Percentiles rank a stretch among this genome's conserved stretches.
Evolutionary conservation across 768 basidiomycete genomes (phyloP).

Genomic region (Ramaria rubella): DNA sequence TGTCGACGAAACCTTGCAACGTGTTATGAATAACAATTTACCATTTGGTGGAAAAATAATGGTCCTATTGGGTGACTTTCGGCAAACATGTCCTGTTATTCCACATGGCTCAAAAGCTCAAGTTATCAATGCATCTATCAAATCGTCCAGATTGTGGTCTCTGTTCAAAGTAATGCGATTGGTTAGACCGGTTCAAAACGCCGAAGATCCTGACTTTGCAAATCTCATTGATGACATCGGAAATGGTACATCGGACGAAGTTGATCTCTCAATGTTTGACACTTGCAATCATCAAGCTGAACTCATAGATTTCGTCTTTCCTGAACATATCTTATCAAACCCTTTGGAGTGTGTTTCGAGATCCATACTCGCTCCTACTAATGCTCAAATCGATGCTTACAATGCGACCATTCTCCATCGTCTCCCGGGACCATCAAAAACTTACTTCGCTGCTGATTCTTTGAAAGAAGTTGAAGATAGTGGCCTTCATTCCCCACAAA

Average conservation of each 20-base stretch:
- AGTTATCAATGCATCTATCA: conserved; percentile 32
- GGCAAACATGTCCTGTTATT: conserved; percentile 36
- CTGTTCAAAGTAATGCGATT: conserved; percentile 24
- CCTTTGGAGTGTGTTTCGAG: conserved; percentile 24
- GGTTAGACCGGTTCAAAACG: conserved; percentile 30
- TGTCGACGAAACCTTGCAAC: conserved; percentile 29
- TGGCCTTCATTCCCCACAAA: conserved; percentile 10
- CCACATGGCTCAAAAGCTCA: conserved; percentile 22
- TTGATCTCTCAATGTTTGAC: conserved; percentile 21
- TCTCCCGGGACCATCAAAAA: conserved; percentile 19
- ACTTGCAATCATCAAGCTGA: conserved; percentile 12
- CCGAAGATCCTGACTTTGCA: conserved; percentile 30
- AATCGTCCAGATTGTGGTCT: conserved; percentile 29
- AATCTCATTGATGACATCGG: conserved; percentile 34
- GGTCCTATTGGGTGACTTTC: conserved; percentile 34
- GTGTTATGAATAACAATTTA: conserved; percentile 20
- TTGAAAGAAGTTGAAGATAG: conserved; percentile 20
- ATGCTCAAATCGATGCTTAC: conserved; percentile 30
- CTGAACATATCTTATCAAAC: conserved; percentile 19
- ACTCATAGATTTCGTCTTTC: conserved; percentile 26
- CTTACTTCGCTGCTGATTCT: conserved; percentile 21
- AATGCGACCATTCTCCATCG: conserved; percentile 26
- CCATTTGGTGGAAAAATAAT: conserved; percentile 35
- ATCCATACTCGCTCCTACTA: conserved; percentile 34
- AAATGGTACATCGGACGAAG: conserved; percentile 24